phyloP scores from a whole-genome alignment of 345 rosid species.

The Clarkia xantiana region DNA sequence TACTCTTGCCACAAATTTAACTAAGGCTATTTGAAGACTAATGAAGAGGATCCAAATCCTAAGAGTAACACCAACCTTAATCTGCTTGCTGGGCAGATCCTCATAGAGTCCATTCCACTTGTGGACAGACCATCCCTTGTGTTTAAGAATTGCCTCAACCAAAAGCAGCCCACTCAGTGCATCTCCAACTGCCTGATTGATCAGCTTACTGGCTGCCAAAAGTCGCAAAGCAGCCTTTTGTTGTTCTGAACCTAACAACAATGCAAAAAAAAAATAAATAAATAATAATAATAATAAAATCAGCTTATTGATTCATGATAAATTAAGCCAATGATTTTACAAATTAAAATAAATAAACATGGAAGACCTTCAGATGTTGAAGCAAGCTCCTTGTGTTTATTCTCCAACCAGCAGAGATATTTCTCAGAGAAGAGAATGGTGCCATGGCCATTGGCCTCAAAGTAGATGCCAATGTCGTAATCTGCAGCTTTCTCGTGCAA shows the following conservation, averaged over 20 bases:
- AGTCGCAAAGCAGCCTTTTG: slow-evolving; percentile 64
- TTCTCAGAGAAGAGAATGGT: slow-evolving; percentile 67
- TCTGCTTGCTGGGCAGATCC: slow-evolving; percentile 85
- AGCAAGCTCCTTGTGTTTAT: slow-evolving; percentile 28
- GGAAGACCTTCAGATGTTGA: slow-evolving; percentile 33
- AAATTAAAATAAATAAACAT: neutral
- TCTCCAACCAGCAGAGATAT: slow-evolving; percentile 41
- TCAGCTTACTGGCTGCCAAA: slow-evolving; percentile 61
- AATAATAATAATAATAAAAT: slow-evolving; percentile 1
- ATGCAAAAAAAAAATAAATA: too few relatives aligned
- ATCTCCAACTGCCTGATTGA: slow-evolving; percentile 96
- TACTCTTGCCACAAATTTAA: too few relatives aligned
- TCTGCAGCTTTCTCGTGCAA: slow-evolving; percentile 69
- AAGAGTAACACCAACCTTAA: slow-evolving; percentile 39
- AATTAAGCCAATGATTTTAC: neutral
- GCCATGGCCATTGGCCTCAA: slow-evolving; percentile 98
- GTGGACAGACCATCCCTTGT: slow-evolving; percentile 72
- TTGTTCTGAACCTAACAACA: slow-evolving; percentile 47
- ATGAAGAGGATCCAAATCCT: neutral
- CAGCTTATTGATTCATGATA: too few relatives aligned
- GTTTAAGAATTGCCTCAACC: slow-evolving; percentile 68
- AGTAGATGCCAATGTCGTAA: slow-evolving; percentile 84
- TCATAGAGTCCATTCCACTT: slow-evolving; percentile 66
- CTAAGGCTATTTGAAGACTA: too few relatives aligned
- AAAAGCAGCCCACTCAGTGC: slow-evolving; percentile 79